Conservation (phyloP, 148 eudicot genomes). For the Vaccinium macrocarpon region DNA sequence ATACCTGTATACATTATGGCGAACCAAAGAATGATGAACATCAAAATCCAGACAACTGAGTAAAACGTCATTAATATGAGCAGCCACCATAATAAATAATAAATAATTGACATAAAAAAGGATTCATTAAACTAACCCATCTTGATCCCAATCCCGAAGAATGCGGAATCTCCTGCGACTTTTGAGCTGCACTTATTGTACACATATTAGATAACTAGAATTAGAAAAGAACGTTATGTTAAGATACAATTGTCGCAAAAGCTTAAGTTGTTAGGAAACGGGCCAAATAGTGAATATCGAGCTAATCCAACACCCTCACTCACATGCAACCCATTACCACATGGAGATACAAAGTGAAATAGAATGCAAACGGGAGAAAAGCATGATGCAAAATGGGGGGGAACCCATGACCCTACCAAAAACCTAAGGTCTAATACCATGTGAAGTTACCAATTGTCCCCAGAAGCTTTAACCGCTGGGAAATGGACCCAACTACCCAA, state of each 20-base stretch:
- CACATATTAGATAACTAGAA: neutral
- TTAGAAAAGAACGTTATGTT: neutral
- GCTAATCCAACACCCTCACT: neutral
- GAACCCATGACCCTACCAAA: neutral
- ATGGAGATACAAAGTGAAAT: neutral
- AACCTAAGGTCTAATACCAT: neutral
- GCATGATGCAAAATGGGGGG: neutral
- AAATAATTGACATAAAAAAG: constrained; percentile 1
- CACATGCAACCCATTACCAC: neutral
- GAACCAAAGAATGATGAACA: neutral
- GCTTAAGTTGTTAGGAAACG: neutral
- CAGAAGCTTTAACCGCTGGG: neutral
- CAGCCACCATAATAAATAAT: neutral
- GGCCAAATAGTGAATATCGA: neutral
- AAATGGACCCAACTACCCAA: neutral
- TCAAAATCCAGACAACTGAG: constrained; percentile 5
- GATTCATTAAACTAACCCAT: constrained; percentile 59
- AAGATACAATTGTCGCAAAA: neutral
- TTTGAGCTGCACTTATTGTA: constrained; percentile 64
- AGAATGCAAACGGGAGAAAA: neutral
- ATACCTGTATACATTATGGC: constrained; percentile 20
- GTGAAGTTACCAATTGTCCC: neutral
- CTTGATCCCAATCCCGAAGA: constrained; percentile 87
- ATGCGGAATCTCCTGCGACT: constrained; percentile 91
- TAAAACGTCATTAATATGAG: neutral